Conservation (phyloP, 768 basidiomycete genomes). For the Tricholoma terreum region DNA sequence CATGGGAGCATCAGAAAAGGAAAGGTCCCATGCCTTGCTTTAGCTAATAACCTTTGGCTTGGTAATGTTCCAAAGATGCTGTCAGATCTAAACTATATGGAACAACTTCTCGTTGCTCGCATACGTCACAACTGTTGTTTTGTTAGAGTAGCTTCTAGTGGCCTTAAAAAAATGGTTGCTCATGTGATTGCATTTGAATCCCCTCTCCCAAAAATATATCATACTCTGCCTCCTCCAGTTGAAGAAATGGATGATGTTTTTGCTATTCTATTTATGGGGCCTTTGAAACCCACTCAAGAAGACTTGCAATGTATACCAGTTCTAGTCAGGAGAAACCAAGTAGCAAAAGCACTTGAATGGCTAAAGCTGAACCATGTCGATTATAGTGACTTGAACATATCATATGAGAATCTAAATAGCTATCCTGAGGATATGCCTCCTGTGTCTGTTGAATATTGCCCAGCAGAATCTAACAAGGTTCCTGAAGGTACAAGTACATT, state of each 20-base stretch:
- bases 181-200: slow-evolving; percentile 31
- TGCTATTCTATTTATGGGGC: slow-evolving; percentile 30
- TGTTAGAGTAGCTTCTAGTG: slow-evolving; percentile 24
- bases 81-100: slow-evolving; percentile 23
- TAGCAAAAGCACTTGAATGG: slow-evolving; percentile 30
- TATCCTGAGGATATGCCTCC: slow-evolving; percentile 22
- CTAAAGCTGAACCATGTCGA: slow-evolving; percentile 30
- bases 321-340: slow-evolving; percentile 24
- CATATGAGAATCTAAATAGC: slow-evolving; percentile 18
- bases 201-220: slow-evolving; percentile 30
- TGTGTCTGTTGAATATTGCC: slow-evolving; percentile 22
- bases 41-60: slow-evolving; percentile 36
- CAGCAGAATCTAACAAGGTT: slow-evolving; percentile 13
- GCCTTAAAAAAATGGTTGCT: slow-evolving; percentile 29
- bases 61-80: slow-evolving; percentile 30
- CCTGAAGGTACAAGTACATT: slow-evolving; percentile 12
- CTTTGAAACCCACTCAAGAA: slow-evolving; percentile 19
- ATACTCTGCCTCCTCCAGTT: slow-evolving; percentile 26
- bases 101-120: slow-evolving; percentile 27
- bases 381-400: slow-evolving; percentile 29
- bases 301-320: slow-evolving; percentile 28
- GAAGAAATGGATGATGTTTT: slow-evolving; percentile 32
- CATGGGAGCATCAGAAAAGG: slow-evolving; percentile 1
- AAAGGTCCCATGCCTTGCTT: slow-evolving; percentile 19
- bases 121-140: slow-evolving; percentile 29